Base-by-base conservation (phyloP, 1,284 basidiomycete species). In the Agroathelia rolfsii region DNA sequence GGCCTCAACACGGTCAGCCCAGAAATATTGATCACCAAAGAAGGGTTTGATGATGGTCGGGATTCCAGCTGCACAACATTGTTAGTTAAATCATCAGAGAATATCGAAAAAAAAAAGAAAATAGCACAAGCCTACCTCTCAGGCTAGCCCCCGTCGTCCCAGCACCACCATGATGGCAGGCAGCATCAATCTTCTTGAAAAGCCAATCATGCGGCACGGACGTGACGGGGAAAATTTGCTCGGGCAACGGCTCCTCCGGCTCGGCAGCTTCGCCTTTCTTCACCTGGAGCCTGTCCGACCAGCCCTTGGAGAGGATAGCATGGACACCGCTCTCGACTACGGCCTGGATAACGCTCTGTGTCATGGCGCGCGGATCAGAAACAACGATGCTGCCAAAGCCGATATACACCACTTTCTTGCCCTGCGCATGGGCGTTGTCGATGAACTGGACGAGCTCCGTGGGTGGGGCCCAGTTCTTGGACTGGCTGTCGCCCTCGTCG, bases 331-430 rank as follows among this genome's bases (percentile, higher is more conserved):
- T 85, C 40, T 76, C 72, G 10, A 80, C 55, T 28, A 97, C 80
- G 6, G 93, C 89, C 28, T 95, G 85, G 25, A 94, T 70, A 31
- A 98, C 83, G 48, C 77, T 86, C 28, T 77, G 75, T 0, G 92
- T 96, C 83, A 96, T 90, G 24, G 74, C 73, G 46, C 76, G 81
- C 1, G 94, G 92, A 55, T 98, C 90, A 7, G 89, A 83, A 13
- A 98, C 93, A 30, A 98, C 90, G 41, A 96, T 94, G 39, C 90
- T 95, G n/a, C 94, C 94, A 52, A 96, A 98, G 16, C 94, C 94
- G 44, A 98, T 92, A 60, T 97, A 98, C 4, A 97, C 90, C 18
- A 98, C 68, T 61, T 94, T 96, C 70, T 87, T 88, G 38, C 73
- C 72, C 13, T 64, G 57, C 21, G 64, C 62, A 44, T 76, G 81